Conservation (phyloP, 2,329 filamentous ascomycete species). For the Endocalyx cinctus region DNA sequence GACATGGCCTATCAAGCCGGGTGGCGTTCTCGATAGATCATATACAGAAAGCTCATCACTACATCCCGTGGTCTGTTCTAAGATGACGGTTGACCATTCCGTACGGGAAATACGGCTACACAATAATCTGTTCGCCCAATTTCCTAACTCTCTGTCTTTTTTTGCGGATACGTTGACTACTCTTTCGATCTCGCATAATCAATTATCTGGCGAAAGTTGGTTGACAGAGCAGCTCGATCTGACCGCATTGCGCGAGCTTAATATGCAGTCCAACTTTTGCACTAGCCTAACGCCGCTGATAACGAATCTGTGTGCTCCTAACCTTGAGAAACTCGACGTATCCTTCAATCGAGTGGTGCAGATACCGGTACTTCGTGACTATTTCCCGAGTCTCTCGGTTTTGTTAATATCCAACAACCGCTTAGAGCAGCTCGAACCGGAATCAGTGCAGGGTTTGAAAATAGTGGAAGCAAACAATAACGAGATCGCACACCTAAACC, state of each 20-base stretch:
- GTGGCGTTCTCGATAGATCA: conserved; percentile 66
- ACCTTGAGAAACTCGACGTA: conserved; percentile 72
- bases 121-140: conserved; percentile 66
- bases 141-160: conserved; percentile 68
- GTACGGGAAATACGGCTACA: conserved; percentile 63
- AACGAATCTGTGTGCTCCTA: conserved; percentile 65
- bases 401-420: conserved; percentile 77
- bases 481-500: conserved; percentile 75
- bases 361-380: conserved; percentile 61
- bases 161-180: conserved; percentile 67
- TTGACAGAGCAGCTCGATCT: conserved; percentile 64
- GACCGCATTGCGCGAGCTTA: conserved; percentile 71
- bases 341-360: conserved; percentile 75
- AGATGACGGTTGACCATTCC: conserved; percentile 47
- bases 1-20: conserved; percentile 51
- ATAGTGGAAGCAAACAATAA: conserved; percentile 81
- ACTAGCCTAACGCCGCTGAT: conserved; percentile 64
- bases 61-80: conserved; percentile 53
- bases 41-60: conserved; percentile 59
- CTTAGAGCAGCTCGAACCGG: conserved; percentile 66
- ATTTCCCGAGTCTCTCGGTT: conserved; percentile 66
- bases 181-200: conserved; percentile 72
- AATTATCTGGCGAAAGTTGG: conserved; percentile 60
- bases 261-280: conserved; percentile 69
- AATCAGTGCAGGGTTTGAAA: conserved; percentile 68